Percentiles rank a stretch among this genome's conserved stretches.
Evolutionary conservation across 164 flowering plant genomes (phyloP).

Genomic region (Sextonia rubra): DNA sequence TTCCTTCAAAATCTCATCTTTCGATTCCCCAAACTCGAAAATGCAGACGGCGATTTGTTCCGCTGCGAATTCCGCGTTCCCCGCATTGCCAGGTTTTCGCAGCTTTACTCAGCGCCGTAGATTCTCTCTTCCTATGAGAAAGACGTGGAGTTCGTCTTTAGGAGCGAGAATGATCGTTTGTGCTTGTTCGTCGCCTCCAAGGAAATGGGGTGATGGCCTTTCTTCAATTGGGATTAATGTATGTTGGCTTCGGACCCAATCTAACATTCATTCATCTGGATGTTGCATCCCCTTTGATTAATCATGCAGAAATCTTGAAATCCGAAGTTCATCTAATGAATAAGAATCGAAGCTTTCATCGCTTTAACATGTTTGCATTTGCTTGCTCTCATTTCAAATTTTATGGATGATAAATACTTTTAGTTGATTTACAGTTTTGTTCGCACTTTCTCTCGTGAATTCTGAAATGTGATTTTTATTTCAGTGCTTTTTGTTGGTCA

Average conservation of each 20-base stretch:
- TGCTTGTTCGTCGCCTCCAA: slow-evolving; percentile 54
- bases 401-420: too few species aligned
- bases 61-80: slow-evolving; percentile 14
- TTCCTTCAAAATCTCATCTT: slow-evolving; percentile 5
- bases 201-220: slow-evolving; percentile 22
- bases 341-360: too few species aligned
- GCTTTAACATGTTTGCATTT: too few species aligned
- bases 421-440: neutral
- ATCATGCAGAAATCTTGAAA: too few species aligned
- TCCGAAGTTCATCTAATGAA: too few species aligned
- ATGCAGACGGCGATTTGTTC: slow-evolving; percentile 11
- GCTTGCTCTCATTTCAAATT: too few species aligned
- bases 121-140: slow-evolving; percentile 9
- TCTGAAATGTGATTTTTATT: neutral
- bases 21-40: neutral
- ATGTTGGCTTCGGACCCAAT: neutral
- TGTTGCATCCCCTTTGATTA: neutral
- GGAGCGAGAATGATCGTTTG: slow-evolving; percentile 36
- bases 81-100: slow-evolving; percentile 9
- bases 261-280: neutral
- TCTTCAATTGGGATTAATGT: slow-evolving; percentile 19
- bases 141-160: slow-evolving; percentile 8
- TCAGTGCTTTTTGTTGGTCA: neutral
- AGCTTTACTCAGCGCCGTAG: slow-evolving; percentile 15
- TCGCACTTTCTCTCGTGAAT: neutral